Percentiles rank a stretch among this genome's conserved stretches.
These are phyloP conservation scores for Fusarium luffae DNA, from an alignment of 2,329 filamentous ascomycete species.

Conservation along the genomic window DNA sequence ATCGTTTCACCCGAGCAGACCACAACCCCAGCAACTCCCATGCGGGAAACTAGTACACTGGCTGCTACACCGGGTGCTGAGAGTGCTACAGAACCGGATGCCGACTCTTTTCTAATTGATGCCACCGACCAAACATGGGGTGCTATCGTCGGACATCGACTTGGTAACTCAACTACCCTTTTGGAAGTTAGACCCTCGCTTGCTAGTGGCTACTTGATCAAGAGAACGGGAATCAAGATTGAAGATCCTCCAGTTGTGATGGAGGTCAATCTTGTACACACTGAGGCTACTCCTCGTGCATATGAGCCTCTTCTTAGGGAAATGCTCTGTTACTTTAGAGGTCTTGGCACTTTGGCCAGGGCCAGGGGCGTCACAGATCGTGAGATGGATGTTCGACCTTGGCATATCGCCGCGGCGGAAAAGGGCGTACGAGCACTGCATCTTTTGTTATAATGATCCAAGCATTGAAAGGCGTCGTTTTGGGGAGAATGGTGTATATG, in stretches of 20 bases:
- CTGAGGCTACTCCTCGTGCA: constrained; percentile 61
- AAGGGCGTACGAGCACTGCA: constrained; percentile 75
- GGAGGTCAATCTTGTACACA: constrained; percentile 72
- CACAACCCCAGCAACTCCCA: constrained; percentile 62
- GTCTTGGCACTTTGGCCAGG: constrained; percentile 74
- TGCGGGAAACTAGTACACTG: constrained; percentile 51
- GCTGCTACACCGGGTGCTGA: constrained; percentile 61
- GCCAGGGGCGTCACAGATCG: constrained; percentile 71
- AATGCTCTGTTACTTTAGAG: constrained; percentile 75
- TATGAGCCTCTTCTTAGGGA: constrained; percentile 76
- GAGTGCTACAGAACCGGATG: constrained; percentile 54
- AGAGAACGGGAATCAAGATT: constrained; percentile 65
- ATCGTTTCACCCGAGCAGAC: constrained; percentile 71
- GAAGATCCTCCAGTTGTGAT: constrained; percentile 70
- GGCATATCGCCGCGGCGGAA: constrained; percentile 80
- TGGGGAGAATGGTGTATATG: constrained; percentile 3
- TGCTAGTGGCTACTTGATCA: constrained; percentile 73
- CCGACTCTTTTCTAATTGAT: constrained; percentile 77
- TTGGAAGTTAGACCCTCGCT: constrained; percentile 68
- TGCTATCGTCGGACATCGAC: constrained; percentile 73
- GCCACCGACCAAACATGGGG: constrained; percentile 81
- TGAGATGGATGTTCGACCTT: constrained; percentile 73
- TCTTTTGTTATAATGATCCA: constrained; percentile 65
- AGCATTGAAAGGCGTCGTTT: constrained; percentile 33
- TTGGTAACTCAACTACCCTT: constrained; percentile 68